Evolutionary conservation across 371 early-diverging fungal species (phyloP).

Genomic region (Capillidium rhysosporum): DNA sequence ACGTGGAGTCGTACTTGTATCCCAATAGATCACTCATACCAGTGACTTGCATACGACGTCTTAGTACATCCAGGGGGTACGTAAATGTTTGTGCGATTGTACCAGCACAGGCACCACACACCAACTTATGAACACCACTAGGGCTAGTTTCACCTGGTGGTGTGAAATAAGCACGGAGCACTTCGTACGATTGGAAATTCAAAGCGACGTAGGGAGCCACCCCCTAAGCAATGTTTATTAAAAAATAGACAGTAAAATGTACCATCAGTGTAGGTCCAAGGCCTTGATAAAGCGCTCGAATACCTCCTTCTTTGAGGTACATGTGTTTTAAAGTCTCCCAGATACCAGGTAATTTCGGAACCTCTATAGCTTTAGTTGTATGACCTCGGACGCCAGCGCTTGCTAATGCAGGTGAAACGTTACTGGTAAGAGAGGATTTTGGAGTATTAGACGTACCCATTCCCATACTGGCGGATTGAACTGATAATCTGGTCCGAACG

Average conservation of each 20-base stretch:
- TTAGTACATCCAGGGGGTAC: slow-evolving; percentile 75
- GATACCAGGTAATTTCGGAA: slow-evolving; percentile 44
- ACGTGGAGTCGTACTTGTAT: slow-evolving; percentile 53
- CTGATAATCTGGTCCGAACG: slow-evolving; percentile 62
- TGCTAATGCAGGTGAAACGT: background rate
- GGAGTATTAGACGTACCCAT: slow-evolving; percentile 6
- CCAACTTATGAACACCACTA: slow-evolving; percentile 36
- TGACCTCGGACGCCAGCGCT: background rate
- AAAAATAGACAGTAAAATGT: slow-evolving; percentile 9
- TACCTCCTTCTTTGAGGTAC: slow-evolving; percentile 54
- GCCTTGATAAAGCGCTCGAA: slow-evolving; percentile 66
- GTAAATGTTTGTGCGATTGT: slow-evolving; percentile 76
- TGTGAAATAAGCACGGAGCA: slow-evolving; percentile 43
- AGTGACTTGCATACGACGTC: slow-evolving; percentile 74
- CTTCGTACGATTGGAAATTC: slow-evolving; percentile 70
- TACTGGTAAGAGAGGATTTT: background rate
- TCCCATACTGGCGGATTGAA: slow-evolving; percentile 36
- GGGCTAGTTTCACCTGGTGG: slow-evolving; percentile 36
- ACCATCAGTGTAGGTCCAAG: slow-evolving; percentile 61
- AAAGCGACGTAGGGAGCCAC: slow-evolving; percentile 74
- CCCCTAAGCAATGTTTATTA: slow-evolving; percentile 20
- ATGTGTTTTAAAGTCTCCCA: slow-evolving; percentile 37
- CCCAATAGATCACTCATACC: slow-evolving; percentile 39
- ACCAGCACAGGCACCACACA: slow-evolving; percentile 79
- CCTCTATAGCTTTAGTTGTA: background rate